Percentiles rank a stretch among this genome's conserved stretches.
phyloP scores from a whole-genome alignment of 495 filamentous ascomycete species.

The Xylaria palmicola region DNA sequence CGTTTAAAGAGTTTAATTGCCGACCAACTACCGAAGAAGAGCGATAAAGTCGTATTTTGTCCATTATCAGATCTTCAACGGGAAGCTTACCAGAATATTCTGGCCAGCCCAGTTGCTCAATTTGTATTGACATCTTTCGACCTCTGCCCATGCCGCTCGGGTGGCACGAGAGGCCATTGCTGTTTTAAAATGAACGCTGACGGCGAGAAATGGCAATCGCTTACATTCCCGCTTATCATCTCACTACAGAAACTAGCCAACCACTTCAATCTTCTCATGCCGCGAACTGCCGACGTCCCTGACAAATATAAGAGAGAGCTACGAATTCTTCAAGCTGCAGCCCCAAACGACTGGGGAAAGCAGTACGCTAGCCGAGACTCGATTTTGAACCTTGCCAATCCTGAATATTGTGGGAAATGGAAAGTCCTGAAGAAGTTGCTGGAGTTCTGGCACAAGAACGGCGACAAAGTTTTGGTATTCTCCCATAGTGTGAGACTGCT shows the following conservation, averaged over 20 bases:
- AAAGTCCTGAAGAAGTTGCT: slow-evolving; percentile 85
- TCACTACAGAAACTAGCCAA: slow-evolving; percentile 86
- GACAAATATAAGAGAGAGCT: slow-evolving; percentile 85
- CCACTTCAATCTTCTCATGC: slow-evolving; percentile 87
- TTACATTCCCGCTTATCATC: slow-evolving; percentile 83
- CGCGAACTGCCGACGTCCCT: slow-evolving; percentile 59
- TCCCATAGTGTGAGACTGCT: slow-evolving; percentile 84
- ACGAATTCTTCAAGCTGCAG: slow-evolving; percentile 69
- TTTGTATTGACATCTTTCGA: slow-evolving; percentile 67
- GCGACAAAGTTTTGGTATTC: slow-evolving; percentile 93
- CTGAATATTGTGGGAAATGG: slow-evolving; percentile 97
- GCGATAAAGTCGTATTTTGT: slow-evolving; percentile 92
- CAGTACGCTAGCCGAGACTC: slow-evolving; percentile 75
- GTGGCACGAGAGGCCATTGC: slow-evolving; percentile 78
- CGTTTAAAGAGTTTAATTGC: slow-evolving; percentile 93
- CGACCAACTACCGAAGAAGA: slow-evolving; percentile 94
- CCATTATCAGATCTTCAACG: slow-evolving; percentile 80
- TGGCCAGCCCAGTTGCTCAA: slow-evolving; percentile 68
- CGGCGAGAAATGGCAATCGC: slow-evolving; percentile 67
- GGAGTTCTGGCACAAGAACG: slow-evolving; percentile 82
- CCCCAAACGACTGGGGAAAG: slow-evolving; percentile 74
- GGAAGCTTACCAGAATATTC: slow-evolving; percentile 79
- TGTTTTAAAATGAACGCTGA: slow-evolving; percentile 61
- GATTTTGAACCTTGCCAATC: slow-evolving; percentile 79
- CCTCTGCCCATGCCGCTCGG: slow-evolving; percentile 66